Conservation (phyloP, 352 stramenopile species). For the Phytopythium litorale region DNA sequence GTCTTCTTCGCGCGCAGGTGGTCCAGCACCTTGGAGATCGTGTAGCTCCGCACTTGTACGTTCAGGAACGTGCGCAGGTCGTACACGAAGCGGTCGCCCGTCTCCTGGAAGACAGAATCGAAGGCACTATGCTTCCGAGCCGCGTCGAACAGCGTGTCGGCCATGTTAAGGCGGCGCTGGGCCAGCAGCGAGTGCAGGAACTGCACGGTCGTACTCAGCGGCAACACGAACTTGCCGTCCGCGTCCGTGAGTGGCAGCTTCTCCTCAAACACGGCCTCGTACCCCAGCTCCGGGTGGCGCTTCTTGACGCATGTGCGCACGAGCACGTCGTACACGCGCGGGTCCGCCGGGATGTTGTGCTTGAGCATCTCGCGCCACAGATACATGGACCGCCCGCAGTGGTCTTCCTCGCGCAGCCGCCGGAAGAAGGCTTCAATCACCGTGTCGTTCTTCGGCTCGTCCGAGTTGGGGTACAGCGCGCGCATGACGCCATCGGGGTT, state of each 20-base stretch:
- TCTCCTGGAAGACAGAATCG: slow-evolving; percentile 44
- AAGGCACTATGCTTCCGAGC: slow-evolving; percentile 52
- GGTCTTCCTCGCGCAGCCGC: slow-evolving; percentile 79
- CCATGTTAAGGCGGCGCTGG: slow-evolving; percentile 61
- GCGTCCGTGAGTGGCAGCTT: slow-evolving; percentile 44
- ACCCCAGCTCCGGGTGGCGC: slow-evolving; percentile 75
- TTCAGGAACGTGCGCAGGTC: slow-evolving; percentile 60
- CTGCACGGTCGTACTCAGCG: slow-evolving; percentile 48
- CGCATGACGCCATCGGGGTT: slow-evolving; percentile 79
- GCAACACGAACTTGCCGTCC: slow-evolving; percentile 61
- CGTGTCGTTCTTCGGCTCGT: slow-evolving; percentile 59
- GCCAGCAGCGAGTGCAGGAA: slow-evolving; percentile 70
- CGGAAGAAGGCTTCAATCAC: slow-evolving; percentile 83
- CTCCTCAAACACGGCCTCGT: slow-evolving; percentile 65
- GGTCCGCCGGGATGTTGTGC: slow-evolving; percentile 56
- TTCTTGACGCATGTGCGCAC: slow-evolving; percentile 83
- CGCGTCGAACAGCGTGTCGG: slow-evolving; percentile 57
- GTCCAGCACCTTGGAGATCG: slow-evolving; percentile 52
- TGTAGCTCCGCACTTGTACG: slow-evolving; percentile 58
- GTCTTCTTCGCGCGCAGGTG: slow-evolving; percentile 38
- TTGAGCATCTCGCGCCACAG: slow-evolving; percentile 85
- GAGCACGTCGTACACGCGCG: slow-evolving; percentile 73
- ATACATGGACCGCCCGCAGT: slow-evolving; percentile 81
- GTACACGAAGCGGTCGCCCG: slow-evolving; percentile 43
- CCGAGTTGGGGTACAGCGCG: slow-evolving; percentile 73